Evolutionary conservation across 1,284 basidiomycete species (phyloP).

Genomic region (Testicularia cyperi): DNA sequence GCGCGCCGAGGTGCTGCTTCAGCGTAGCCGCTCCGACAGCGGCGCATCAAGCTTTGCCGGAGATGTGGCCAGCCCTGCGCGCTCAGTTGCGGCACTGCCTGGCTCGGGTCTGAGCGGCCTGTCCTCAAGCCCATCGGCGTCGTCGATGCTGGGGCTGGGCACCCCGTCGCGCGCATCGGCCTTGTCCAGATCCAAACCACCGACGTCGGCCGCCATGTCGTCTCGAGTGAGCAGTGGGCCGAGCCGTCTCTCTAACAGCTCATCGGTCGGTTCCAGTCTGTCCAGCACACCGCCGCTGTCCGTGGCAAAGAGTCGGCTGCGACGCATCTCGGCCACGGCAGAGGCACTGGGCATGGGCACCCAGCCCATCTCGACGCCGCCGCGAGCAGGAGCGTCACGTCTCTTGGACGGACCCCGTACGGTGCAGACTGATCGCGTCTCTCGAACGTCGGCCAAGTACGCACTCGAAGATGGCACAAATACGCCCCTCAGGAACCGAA

Average conservation of each 20-base stretch:
- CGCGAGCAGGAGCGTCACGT: no score
- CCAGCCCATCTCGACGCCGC: conserved; percentile 20
- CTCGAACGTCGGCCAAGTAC: no score
- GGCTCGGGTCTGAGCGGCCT: no score
- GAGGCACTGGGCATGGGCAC: conserved; percentile 19
- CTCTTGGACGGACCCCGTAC: no score
- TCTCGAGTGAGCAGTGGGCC: conserved; percentile 29
- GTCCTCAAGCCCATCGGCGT: conserved; percentile 20
- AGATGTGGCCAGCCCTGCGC: conserved; percentile 21
- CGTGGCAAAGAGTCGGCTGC: conserved; percentile 11
- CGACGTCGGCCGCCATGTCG: conserved; percentile 10
- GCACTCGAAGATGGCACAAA: no score
- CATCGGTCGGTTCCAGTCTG: conserved; percentile 19
- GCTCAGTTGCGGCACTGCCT: conserved; percentile 15
- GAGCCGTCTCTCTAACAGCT: conserved; percentile 22
- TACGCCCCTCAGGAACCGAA: conserved; percentile 25
- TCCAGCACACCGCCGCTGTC: conserved; percentile 30
- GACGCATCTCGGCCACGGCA: conserved; percentile 34
- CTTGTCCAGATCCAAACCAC: conserved; percentile 3
- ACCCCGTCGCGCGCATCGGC: conserved; percentile 23
- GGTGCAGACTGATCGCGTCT: no score
- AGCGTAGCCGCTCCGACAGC: conserved; percentile 24
- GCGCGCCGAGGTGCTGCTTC: conserved; percentile 68
- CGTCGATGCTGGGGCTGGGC: conserved; percentile 29
- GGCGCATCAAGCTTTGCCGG: conserved; percentile 17